Base-by-base conservation (phyloP, 1,284 basidiomycete genomes). In the Leccinum proliferum region DNA sequence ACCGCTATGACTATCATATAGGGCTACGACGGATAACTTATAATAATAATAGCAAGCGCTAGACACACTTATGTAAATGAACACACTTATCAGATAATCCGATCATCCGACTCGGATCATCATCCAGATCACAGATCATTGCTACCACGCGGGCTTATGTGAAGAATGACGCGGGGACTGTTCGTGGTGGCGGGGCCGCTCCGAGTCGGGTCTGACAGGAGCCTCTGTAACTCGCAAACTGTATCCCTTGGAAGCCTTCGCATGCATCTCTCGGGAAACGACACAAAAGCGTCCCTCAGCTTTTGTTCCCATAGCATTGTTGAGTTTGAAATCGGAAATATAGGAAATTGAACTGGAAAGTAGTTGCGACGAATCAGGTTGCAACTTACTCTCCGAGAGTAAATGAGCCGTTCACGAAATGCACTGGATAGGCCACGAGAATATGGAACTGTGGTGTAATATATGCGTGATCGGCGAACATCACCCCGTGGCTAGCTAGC, bases 381-480 rank as follows among this genome's bases (percentile, higher is more conserved):
- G 39, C 60, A 59, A 55, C 63, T 55, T 34, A 43, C 52, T 25
- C 41, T 59, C 55, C 55, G 63, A 15, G 69, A 69, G 25, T 63
- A 32, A 15, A 63, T 3, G 53, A 62, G 41, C 35, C 69, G 59
- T 15, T 69, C 60, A 52, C 55, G 62, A 50, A 65, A 62, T 9
- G 56, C 57, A 15, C 53, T 32, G 29, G 59, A 15, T 25, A 67
- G 52, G 4, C 48, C 53, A 43, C 48, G 55, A 37, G 37, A 60
- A 21, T 60, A 70, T 37, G 68, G 64, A 37, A 70, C 29, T 10
- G 69, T 48, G 25, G 71, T 70, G 6, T 35, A 35, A 71, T 41
- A 48, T 71, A 72, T 10, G 68, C 64, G 15, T 72, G 69, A 39
- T 65, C 69, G 4, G 15, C 32, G 5, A 70, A 71, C 5, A n/a